Evolutionary conservation across 1,284 basidiomycete genomes (phyloP), one percentile per base, ranked within the genome.

Genomic region (Cutaneotrichosporon sp.): DNA sequence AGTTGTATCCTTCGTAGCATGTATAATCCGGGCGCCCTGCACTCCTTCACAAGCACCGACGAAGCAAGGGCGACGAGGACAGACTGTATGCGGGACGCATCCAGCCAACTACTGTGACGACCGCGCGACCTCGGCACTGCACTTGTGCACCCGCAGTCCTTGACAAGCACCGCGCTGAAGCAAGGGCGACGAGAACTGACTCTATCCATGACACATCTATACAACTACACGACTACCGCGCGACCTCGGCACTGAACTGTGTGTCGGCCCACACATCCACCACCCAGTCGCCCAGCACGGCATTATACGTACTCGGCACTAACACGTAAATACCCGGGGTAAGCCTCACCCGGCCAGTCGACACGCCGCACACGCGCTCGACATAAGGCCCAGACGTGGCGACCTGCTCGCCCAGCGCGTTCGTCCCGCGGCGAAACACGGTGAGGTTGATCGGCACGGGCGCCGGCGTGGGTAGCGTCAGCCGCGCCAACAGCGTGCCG

Each of bases 341-440:
- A 31, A 90, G 66, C 29, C 81, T 78, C 10, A 82, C 76, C 29
- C 82, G 80, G 1, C 84, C 83, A 2, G 87, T 88, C n/a, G 83
- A 83, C 1, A 88, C 90, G 0, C 90, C 91, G 1, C 86, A 84
- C 14, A 86, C 78, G 0, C 84, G 81, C 67, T 93, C 90, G 22
- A 86, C 84, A 71, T 92, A 94, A 0, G 88, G 84, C 2, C 91
- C 91, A 0, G 90, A 90, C 0, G 89, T 90, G 1, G 82, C 78
- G 14, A 89, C 70, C 65, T 85, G 85, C 20, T 80, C 72, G 43
- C 81, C 81, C 11, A 85, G 70, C 4, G 67, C 76, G 3, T 65
- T 66, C 0, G 62, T 25, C 0, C 50, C 64, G 24, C 74, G 69
- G 13, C 60, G 55, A 68, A 79, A 82, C n/a, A 82, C 54, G 0